phyloP scores from a whole-genome alignment of 352 stramenopile genomes.

The Phytophthora hibernalis region DNA sequence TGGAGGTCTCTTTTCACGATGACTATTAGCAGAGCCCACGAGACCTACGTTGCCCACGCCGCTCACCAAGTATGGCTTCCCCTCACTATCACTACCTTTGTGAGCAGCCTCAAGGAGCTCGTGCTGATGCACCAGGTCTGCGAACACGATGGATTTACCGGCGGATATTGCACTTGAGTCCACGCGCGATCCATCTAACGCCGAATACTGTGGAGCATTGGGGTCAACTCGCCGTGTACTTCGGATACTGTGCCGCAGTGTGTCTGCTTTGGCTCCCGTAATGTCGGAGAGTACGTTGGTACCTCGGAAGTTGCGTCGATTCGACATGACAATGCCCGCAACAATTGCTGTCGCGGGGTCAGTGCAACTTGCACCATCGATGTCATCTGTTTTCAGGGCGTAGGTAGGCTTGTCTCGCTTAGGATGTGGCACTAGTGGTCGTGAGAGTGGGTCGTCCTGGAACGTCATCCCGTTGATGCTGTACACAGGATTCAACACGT shows the following conservation, averaged over 20 bases:
- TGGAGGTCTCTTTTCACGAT: slow-evolving; percentile 39
- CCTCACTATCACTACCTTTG: slow-evolving; percentile 14
- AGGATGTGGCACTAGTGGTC: slow-evolving; percentile 51
- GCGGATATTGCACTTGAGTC: slow-evolving; percentile 73
- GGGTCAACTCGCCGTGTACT: slow-evolving; percentile 72
- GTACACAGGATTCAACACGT: slow-evolving; percentile 82
- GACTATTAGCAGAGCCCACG: slow-evolving; percentile 20
- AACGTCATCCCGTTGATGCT: slow-evolving; percentile 69
- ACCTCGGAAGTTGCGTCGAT: slow-evolving; percentile 61
- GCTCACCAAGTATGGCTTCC: slow-evolving; percentile 52
- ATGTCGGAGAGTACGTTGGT: slow-evolving; percentile 77
- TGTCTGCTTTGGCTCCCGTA: slow-evolving; percentile 65
- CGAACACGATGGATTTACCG: slow-evolving; percentile 77
- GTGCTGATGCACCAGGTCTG: slow-evolving; percentile 56
- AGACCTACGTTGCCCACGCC: slow-evolving; percentile 70
- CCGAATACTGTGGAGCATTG: slow-evolving; percentile 65
- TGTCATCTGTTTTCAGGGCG: slow-evolving; percentile 66
- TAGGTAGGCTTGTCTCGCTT: slow-evolving; percentile 63
- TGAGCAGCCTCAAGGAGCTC: slow-evolving; percentile 41
- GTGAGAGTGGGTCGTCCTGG: slow-evolving; percentile 59
- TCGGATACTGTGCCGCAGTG: slow-evolving; percentile 70
- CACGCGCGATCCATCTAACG: slow-evolving; percentile 63
- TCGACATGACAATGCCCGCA: slow-evolving; percentile 62
- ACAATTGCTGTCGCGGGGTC: slow-evolving; percentile 63
- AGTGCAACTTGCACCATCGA: slow-evolving; percentile 60